These are phyloP conservation scores for Mesembryanthemum crystallinum DNA, from an alignment of 148 eudicot genomes.

Conservation along the genomic window DNA sequence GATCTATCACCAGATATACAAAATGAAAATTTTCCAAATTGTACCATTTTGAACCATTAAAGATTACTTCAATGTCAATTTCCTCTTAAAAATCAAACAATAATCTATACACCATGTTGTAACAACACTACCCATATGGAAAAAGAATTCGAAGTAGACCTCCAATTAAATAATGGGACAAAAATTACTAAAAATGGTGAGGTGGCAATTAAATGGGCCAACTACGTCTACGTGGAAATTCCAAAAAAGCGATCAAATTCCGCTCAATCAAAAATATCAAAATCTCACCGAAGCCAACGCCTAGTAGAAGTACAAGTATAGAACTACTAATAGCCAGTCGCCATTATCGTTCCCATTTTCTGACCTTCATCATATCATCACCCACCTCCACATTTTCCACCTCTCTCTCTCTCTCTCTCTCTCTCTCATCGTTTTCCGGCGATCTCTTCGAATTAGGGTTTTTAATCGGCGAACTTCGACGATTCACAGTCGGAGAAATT, in stretches of 20 bases:
- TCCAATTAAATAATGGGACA: too few relatives aligned
- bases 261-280: neutral
- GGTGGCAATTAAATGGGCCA: too few relatives aligned
- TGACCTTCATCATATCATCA: neutral
- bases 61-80: too few relatives aligned
- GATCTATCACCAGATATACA: too few relatives aligned
- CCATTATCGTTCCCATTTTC: constrained; percentile 6
- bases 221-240: neutral
- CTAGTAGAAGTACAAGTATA: neutral
- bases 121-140: too few relatives aligned
- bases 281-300: neutral
- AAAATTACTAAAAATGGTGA: too few relatives aligned
- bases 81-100: too few relatives aligned
- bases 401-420: too few relatives aligned
- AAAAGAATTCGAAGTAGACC: too few relatives aligned
- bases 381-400: neutral
- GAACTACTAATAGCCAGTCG: neutral
- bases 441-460: constrained; percentile 14
- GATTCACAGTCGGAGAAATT: neutral
- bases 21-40: too few relatives aligned
- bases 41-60: too few relatives aligned
- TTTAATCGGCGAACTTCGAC: neutral
- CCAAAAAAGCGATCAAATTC: neutral
- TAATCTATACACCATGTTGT: too few relatives aligned
- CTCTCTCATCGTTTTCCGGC: neutral